Base-by-base conservation (phyloP, 179 eudicot genomes). In the Beta macrorhiza region DNA sequence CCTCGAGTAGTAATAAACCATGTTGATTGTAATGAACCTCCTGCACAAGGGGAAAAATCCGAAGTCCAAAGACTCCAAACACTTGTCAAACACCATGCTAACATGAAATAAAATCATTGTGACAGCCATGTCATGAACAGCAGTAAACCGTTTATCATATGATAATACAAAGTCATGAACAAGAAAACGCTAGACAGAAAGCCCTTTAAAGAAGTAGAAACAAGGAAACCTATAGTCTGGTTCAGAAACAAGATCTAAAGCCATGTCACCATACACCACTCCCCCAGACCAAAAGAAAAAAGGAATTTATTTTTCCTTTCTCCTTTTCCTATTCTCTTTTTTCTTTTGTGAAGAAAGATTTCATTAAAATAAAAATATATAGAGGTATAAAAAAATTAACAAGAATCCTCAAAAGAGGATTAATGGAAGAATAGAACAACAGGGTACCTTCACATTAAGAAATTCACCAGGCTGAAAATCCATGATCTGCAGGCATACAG, bases 391-490 rank as follows among this genome's bases (percentile, higher is more conserved):
- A 32, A 29, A 71, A 67, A 32, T 32, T 32, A 32, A 32, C 2
- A 49, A 20, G 37, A 75, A 51, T 37, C 51, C 44, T 7, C 32
- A 19, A 22, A 45, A 56, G 42, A 29, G 12, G 44, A 62, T 12
- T 0, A 14, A 76, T 32, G 10, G 16, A n/a, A 32, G 16, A 25
- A 79, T 77, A 22, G 22, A 13, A 45, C 32, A 49, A 67, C 56
- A 67, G 75, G 75, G 75, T 58, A 96, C 99, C 99, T 96, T 96
- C 74, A 96, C 96, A 71, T 96, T 94, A 65, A 96, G 97, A 86
- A 88, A 96, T 87, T 96, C 99, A 71, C 99, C 99, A 25, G 98
- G 99, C 86, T 96, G 96, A 69, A 96, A 96, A 87, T 96, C 99
- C 99, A 96, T 96, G 82, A 96, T 90, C 99, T 94, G 94, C 86